A percentile compares a stretch with the other conserved stretches of the same genome.
Evolutionary conservation across 2,329 filamentous ascomycete genomes (phyloP).

Genomic region (Eutypella sp.): DNA sequence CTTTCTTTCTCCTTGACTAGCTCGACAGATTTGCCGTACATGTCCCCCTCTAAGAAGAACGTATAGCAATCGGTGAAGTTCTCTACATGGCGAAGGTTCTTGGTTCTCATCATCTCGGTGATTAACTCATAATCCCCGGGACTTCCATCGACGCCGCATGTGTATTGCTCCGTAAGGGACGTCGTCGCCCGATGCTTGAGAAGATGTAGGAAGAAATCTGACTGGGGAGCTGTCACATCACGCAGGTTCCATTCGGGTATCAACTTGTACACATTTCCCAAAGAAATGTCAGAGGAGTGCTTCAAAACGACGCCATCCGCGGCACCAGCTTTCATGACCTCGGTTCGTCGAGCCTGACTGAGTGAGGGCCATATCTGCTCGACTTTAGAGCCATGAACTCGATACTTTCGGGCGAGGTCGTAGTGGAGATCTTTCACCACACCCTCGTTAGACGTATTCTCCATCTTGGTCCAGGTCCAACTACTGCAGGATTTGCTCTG

Average conservation of each 20-base stretch:
- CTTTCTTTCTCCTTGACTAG: slow-evolving; percentile 17
- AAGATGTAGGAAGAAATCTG: slow-evolving; percentile 33
- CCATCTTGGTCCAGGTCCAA: too few species aligned
- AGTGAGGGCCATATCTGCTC: slow-evolving; percentile 36
- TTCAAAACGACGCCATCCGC: slow-evolving; percentile 30
- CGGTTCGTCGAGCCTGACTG: slow-evolving; percentile 25
- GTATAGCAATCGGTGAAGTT: slow-evolving; percentile 29
- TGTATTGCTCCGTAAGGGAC: slow-evolving; percentile 30
- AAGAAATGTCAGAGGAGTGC: slow-evolving; percentile 26
- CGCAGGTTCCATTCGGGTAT: slow-evolving; percentile 40
- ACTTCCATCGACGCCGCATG: slow-evolving; percentile 20
- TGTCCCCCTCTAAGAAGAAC: slow-evolving; percentile 28
- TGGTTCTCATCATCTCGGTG: slow-evolving; percentile 26
- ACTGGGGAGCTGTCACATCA: slow-evolving; percentile 31
- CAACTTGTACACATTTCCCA: slow-evolving; percentile 34
- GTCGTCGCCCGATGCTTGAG: slow-evolving; percentile 34
- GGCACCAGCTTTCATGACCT: slow-evolving; percentile 30
- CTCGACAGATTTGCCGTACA: slow-evolving; percentile 33
- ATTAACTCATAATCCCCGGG: slow-evolving; percentile 34
- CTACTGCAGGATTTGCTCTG: too few species aligned
- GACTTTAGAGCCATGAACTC: slow-evolving; percentile 28
- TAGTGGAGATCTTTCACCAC: slow-evolving; percentile 26
- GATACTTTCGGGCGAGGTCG: slow-evolving; percentile 36
- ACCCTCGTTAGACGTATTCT: neutral
- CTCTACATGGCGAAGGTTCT: slow-evolving; percentile 26